Evolutionary conservation across 129 eudicot genomes (phyloP).

Genomic region (Flaveria trinervia): DNA sequence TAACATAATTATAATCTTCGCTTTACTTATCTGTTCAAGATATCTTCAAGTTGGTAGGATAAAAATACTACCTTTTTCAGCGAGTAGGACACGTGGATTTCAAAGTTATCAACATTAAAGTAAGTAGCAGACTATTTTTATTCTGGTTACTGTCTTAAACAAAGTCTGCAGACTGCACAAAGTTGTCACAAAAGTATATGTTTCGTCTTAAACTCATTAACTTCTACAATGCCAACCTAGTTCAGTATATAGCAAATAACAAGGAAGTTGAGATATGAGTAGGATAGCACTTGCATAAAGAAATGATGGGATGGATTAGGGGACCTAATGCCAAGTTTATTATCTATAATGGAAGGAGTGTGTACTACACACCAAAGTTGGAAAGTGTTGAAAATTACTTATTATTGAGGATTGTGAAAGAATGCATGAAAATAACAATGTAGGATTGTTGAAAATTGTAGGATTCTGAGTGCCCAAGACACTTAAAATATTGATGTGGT

Average conservation of each 20-base stretch:
- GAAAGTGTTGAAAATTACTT: not conserved
- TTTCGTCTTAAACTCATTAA: not conserved
- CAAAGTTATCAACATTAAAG: too few relatives aligned
- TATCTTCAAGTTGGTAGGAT: too few relatives aligned
- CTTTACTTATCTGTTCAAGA: too few relatives aligned
- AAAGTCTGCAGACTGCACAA: not conserved
- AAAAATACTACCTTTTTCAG: too few relatives aligned
- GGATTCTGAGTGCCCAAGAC: too few relatives aligned
- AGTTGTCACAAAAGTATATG: not conserved
- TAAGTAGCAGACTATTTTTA: too few relatives aligned
- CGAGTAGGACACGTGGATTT: too few relatives aligned
- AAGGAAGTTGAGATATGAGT: slow-evolving; percentile 7
- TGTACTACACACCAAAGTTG: slow-evolving; percentile 11
- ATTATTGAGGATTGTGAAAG: not conserved
- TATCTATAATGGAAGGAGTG: not conserved
- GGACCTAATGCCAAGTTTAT: not conserved
- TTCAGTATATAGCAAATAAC: not conserved
- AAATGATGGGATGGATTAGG: not conserved
- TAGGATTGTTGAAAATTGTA: too few relatives aligned
- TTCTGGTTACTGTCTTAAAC: not conserved
- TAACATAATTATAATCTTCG: too few relatives aligned
- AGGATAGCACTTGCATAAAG: slow-evolving; percentile 20
- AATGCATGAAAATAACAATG: too few relatives aligned
- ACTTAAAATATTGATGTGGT: too few relatives aligned
- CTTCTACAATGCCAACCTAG: not conserved